Evolutionary conservation across 2,329 filamentous ascomycete genomes (phyloP), one percentile per base, ranked within the genome.

Genomic region (Corniculantispora saksenae): DNA sequence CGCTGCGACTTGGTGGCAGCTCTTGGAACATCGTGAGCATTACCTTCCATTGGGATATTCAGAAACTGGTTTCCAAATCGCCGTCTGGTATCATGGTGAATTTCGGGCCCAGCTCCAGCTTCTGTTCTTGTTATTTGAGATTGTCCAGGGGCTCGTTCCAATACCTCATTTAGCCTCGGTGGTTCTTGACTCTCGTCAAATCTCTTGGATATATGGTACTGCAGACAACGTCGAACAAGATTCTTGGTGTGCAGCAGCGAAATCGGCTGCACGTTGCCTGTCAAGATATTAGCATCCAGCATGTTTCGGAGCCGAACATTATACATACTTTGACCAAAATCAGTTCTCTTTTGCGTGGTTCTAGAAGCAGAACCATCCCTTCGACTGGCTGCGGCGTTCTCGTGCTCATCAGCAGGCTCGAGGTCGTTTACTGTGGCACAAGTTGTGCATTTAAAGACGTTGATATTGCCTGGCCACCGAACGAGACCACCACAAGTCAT

Each of bases 371-470:
- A 68, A 21, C 67, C 63, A 53, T 74, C 74, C 45, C 69, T 69
- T 21, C 64, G 66, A 54, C 66, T 70, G 7, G 67, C 66, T n/a
- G 67, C 66, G 51, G 67, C 65, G 51, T 64, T 67, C 38, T 38
- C 71, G 70, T 66, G 72, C 32, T 63, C 63, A 6, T 67, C 66
- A 45, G 67, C 66, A 15, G 75, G 72, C 38, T 73, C 74, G 61
- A 97, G 77, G 74, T 97, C 93, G 74, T 96, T 97, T 73, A 97
- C 88, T 21, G 91, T 95, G 71, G 91, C 80, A 76, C 93, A 97
- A 63, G 92, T 90, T 50, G 91, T 91, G 76, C 93, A 97, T 70
- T 92, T 86, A 76, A 95, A 97, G 45, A 90, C 86, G 43, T 85
- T 85, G 67, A 93, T 78, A 61, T 89, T 86, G 67, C 84, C 86